Evolutionary conservation across 148 eudicot species (phyloP), one percentile per base, ranked within the genome.

Genomic region (Pouteria glomerata): DNA sequence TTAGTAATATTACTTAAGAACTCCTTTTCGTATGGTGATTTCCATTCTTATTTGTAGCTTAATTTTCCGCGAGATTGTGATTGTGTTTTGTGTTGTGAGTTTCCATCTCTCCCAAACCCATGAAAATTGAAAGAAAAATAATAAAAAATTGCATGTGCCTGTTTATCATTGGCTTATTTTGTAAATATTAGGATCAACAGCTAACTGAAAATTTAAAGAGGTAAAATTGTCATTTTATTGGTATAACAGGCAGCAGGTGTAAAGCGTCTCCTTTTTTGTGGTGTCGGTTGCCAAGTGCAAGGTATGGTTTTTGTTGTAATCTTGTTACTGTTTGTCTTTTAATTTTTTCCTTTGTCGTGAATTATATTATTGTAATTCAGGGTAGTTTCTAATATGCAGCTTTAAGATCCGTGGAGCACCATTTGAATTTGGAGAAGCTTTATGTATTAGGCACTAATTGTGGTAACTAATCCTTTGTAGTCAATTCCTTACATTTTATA

Each of bases 231-330:
- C 39, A 11, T 30, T 24, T 68, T 18, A 70, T 76, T 58, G 70
- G 56, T 29, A 41, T 35, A 56, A 74, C 87, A 94, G 98, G 98
- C 98, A 56, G 91, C 98, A 78, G 96, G 93, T 47, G 98, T 94
- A 33, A 94, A 94, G 65, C 96, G 98, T 78, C 94, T 94, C 52
- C 96, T 94, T 44, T 94, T 94, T 62, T 94, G 98, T 63, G 98
- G 98, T 63, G 98, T 94, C 65, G 98, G 98, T 70, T 94, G 98
- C 84, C 98, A 94, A 85, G 98, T 94, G 66, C 98, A 94, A 86
- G 98, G 98, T 91, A 80, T 74, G 51, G 15, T 64, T 51, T 73
- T 13, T 63, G 58, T 48, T 48, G 27, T 72, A 47, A 69, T 51
- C 60, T n/a, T 56, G 14, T 52, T 3, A 23, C n/a, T 58, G 18